phyloP scores from a whole-genome alignment of 106 monocot species.

The Acorus calamus region DNA sequence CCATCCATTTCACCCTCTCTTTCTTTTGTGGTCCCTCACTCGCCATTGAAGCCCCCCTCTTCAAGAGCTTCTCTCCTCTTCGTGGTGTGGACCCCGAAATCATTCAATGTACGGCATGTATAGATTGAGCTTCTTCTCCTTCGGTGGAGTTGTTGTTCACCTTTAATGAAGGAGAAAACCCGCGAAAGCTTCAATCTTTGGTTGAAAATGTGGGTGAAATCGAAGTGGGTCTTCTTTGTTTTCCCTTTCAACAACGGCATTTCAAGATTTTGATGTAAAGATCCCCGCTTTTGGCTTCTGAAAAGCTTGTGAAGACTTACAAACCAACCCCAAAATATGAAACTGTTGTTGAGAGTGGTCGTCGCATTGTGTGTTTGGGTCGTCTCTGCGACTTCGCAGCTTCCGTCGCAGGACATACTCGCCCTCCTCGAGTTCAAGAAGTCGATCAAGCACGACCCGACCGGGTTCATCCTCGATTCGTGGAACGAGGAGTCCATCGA shows the following conservation, averaged over 20 bases:
- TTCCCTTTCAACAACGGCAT: background rate
- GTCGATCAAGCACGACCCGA: slow-evolving; percentile 67
- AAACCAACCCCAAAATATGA: slow-evolving; percentile 9
- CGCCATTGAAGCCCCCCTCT: no score
- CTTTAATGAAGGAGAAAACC: background rate
- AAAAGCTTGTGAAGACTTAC: no score
- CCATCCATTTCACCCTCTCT: background rate
- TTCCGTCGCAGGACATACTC: slow-evolving; percentile 71
- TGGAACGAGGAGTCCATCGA: slow-evolving; percentile 97
- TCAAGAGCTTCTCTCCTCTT: no score
- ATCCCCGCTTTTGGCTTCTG: no score
- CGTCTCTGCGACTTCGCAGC: slow-evolving; percentile 36
- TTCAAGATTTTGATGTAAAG: no score
- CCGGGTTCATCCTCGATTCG: slow-evolving; percentile 67
- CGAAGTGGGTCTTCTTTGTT: slow-evolving; percentile 4
- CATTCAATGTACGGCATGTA: slow-evolving; percentile 16
- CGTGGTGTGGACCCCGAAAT: slow-evolving; percentile 11
- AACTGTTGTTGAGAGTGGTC: slow-evolving; percentile 14
- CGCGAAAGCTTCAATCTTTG: slow-evolving; percentile 8
- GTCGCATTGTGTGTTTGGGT: slow-evolving; percentile 23
- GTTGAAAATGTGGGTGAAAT: background rate
- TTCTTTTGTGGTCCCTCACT: no score
- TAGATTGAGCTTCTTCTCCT: slow-evolving; percentile 1
- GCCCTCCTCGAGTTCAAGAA: slow-evolving; percentile 88
- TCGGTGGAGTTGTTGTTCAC: slow-evolving; percentile 34